phyloP scores from a whole-genome alignment of 495 filamentous ascomycete genomes.

The Evansstolkia leycettana region DNA sequence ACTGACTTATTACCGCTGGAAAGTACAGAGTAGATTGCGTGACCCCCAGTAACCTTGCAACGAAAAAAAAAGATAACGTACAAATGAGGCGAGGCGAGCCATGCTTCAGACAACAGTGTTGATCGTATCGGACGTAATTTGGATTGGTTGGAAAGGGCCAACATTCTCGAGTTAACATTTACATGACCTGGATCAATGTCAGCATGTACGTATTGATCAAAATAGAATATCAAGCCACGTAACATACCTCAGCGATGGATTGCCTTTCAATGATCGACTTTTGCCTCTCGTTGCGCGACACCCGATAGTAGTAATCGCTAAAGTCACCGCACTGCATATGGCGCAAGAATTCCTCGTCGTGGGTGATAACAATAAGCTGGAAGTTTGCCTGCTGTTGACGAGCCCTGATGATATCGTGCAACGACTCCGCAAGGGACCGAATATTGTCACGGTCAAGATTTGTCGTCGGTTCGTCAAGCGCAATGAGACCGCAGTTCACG shows the following conservation, averaged over 20 bases:
- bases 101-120: no score
- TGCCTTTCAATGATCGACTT: slow-evolving; percentile 76
- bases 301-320: slow-evolving; percentile 79
- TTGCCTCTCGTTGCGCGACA: slow-evolving; percentile 71
- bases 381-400: slow-evolving; percentile 85
- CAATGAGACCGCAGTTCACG: slow-evolving; percentile 89
- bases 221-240: no score
- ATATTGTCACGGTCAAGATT: slow-evolving; percentile 96
- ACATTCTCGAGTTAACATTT: background rate
- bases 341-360: slow-evolving; percentile 92
- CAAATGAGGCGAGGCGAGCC: no score
- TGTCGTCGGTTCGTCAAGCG: slow-evolving; percentile 95
- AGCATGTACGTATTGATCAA: slow-evolving; percentile 1
- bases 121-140: no score
- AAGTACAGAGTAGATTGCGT: no score
- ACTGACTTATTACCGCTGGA: no score
- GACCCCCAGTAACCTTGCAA: no score
- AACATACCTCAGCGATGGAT: slow-evolving; percentile 45
- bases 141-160: no score
- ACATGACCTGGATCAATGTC: slow-evolving; percentile 11
- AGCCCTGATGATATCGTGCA: slow-evolving; percentile 78
- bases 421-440: slow-evolving; percentile 65
- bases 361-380: slow-evolving; percentile 96
- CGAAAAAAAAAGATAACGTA: no score
- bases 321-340: slow-evolving; percentile 94